Evolutionary conservation across 768 basidiomycete species (phyloP).

Genomic region (Boletus insuetus): DNA sequence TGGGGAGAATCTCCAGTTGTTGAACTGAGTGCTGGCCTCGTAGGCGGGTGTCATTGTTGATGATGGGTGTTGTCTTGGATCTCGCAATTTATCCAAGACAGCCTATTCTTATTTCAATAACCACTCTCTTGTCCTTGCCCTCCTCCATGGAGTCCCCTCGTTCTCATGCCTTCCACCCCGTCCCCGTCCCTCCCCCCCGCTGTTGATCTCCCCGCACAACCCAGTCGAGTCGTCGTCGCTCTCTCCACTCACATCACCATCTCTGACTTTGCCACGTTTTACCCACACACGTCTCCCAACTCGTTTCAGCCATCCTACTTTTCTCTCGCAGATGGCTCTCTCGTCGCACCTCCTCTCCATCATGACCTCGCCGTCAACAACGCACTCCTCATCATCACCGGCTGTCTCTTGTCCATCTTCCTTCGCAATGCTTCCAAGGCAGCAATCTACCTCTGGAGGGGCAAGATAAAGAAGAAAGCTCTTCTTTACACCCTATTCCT

Average conservation of each 20-base stretch:
- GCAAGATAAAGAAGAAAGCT: conserved; percentile 54
- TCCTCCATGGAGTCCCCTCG: background rate
- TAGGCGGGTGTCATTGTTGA: conserved; percentile 39
- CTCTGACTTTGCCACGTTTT: background rate
- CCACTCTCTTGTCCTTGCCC: background rate
- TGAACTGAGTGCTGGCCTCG: conserved; percentile 76
- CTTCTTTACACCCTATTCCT: conserved; percentile 44
- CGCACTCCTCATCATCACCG: background rate
- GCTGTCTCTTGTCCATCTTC: conserved; percentile 3
- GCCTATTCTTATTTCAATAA: too few species aligned
- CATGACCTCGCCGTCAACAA: background rate
- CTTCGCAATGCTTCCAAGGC: conserved; percentile 15
- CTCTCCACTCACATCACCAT: background rate
- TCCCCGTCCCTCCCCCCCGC: too few species aligned
- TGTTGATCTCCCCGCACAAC: too few species aligned
- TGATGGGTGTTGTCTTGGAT: background rate
- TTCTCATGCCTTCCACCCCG: background rate
- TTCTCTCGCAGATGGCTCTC: conserved; percentile 1
- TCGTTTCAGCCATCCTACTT: background rate
- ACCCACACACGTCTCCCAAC: background rate
- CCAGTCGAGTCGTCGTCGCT: background rate
- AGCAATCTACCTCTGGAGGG: conserved; percentile 49
- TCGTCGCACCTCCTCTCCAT: background rate
- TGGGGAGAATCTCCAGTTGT: conserved; percentile 85
- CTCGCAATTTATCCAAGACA: too few species aligned